A percentile compares a stretch with the other conserved stretches of the same genome.
Conservation (phyloP, 2,329 filamentous ascomycete genomes). For the Botrytis sinoallii region DNA sequence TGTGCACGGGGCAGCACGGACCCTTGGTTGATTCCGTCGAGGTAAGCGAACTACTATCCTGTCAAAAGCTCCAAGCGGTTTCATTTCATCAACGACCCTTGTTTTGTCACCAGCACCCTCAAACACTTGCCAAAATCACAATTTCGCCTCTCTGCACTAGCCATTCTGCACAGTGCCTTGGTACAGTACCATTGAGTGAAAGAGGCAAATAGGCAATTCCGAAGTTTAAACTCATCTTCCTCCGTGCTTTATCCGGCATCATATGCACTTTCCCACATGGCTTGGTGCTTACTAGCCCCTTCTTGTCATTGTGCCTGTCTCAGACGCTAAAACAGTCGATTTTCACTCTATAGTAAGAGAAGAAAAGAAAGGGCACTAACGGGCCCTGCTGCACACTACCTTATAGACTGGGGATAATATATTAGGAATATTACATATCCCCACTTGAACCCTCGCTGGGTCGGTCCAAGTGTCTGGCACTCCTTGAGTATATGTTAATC, state of each 20-base stretch:
- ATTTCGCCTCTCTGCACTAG: not conserved
- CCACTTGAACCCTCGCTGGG: slow-evolving; percentile 23
- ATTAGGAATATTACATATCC: slow-evolving; percentile 25
- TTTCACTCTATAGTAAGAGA: slow-evolving; percentile 10
- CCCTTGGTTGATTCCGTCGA: slow-evolving; percentile 18
- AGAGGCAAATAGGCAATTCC: slow-evolving; percentile 1
- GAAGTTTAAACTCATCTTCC: not conserved
- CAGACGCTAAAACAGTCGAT: slow-evolving; percentile 31
- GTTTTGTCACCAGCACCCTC: slow-evolving; percentile 13
- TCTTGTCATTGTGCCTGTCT: slow-evolving; percentile 25
- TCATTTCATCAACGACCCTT: slow-evolving; percentile 24
- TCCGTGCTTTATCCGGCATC: not conserved
- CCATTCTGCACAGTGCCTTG: not conserved
- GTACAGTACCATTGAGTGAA: not conserved
- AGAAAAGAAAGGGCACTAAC: slow-evolving; percentile 11
- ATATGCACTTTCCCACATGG: not conserved
- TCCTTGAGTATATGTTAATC: slow-evolving; percentile 29
- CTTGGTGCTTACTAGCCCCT: slow-evolving; percentile 5
- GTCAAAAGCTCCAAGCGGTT: slow-evolving; percentile 28
- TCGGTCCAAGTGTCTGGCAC: slow-evolving; percentile 27
- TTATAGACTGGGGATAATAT: slow-evolving; percentile 26
- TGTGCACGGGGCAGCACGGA: slow-evolving; percentile 26
- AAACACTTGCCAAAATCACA: slow-evolving; percentile 8
- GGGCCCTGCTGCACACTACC: slow-evolving; percentile 23
- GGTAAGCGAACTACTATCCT: slow-evolving; percentile 18